These are phyloP conservation scores for Phytophthora pisi DNA, from an alignment of 352 stramenopile genomes.

Conservation along the genomic window DNA sequence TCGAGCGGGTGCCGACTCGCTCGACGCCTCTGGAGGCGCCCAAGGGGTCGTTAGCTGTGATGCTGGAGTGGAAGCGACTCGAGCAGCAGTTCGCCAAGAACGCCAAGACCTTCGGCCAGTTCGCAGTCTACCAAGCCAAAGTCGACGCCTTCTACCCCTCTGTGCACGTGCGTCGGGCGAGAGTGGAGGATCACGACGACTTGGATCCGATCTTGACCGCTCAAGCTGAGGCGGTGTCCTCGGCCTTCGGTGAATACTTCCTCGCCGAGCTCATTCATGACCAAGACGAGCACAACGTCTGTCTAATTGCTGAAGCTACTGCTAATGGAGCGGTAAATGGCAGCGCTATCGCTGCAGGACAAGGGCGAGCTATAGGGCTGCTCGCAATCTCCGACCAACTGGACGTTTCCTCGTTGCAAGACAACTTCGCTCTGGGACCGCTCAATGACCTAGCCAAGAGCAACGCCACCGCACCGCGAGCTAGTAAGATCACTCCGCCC, in stretches of 20 bases:
- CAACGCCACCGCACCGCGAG: slow-evolving; percentile 15
- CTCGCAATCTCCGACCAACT: slow-evolving; percentile 86
- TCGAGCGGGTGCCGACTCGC: slow-evolving; percentile 41
- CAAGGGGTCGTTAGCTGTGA: slow-evolving; percentile 8
- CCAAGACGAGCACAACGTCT: slow-evolving; percentile 88
- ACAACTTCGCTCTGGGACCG: slow-evolving; percentile 81
- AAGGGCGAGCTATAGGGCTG: slow-evolving; percentile 70
- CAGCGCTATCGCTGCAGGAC: slow-evolving; percentile 26
- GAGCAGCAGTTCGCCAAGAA: slow-evolving; percentile 46
- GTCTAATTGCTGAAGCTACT: slow-evolving; percentile 64
- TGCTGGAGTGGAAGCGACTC: slow-evolving; percentile 19
- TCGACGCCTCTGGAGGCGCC: slow-evolving; percentile 8
- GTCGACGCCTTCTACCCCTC: slow-evolving; percentile 43
- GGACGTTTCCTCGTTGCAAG: slow-evolving; percentile 79
- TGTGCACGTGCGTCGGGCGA: slow-evolving; percentile 63
- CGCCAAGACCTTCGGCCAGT: slow-evolving; percentile 48
- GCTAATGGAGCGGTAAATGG: not conserved
- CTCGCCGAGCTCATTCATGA: slow-evolving; percentile 91
- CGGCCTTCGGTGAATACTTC: slow-evolving; percentile 92
- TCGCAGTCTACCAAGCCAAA: slow-evolving; percentile 54
- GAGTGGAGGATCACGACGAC: slow-evolving; percentile 86
- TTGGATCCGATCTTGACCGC: slow-evolving; percentile 68
- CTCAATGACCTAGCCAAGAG: slow-evolving; percentile 81
- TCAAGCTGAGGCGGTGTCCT: slow-evolving; percentile 68
- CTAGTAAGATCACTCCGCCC: slow-evolving; percentile 42